phyloP scores from a whole-genome alignment of 345 rosid genomes.

The Carallia pectinifolia region DNA sequence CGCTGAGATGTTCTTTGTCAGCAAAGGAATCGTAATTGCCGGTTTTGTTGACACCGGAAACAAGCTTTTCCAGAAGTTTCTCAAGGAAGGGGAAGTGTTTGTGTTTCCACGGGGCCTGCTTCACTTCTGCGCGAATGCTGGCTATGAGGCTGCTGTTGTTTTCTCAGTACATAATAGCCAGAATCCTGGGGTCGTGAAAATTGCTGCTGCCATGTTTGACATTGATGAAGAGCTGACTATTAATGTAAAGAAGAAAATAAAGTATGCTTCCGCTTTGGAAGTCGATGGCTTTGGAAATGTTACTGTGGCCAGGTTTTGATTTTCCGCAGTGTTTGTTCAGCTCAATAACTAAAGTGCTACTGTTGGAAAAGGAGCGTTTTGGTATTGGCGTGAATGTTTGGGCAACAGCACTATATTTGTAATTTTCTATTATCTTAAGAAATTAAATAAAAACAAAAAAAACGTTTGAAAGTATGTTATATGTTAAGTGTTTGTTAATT shows the following conservation, averaged over 20 bases:
- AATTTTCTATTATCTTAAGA: no score
- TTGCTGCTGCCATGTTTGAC: constrained; percentile 39
- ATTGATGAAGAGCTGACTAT: constrained; percentile 23
- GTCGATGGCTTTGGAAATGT: constrained; percentile 4
- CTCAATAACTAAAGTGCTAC: no score
- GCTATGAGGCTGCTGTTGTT: constrained; percentile 45
- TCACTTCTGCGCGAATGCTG: constrained; percentile 58
- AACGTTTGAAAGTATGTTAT: no score
- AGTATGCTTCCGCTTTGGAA: constrained; percentile 16
- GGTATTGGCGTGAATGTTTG: no score
- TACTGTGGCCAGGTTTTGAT: constrained; percentile 1
- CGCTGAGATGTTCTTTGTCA: constrained; percentile 59
- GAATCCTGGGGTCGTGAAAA: constrained; percentile 68
- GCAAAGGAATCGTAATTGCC: constrained; percentile 50
- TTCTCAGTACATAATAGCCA: constrained; percentile 73
- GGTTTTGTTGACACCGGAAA: constrained; percentile 67
- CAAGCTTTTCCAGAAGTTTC: constrained; percentile 42
- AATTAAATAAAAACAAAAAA: no score
- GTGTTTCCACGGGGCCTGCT: constrained; percentile 68
- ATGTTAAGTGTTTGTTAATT: no score
- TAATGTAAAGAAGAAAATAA: constrained; percentile 32
- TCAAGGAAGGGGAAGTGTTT: constrained; percentile 63
- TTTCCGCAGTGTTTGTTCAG: not conserved
- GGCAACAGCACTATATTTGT: no score
- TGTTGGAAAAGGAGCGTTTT: no score